phyloP scores from a whole-genome alignment of 2,329 filamentous ascomycete genomes.

The Paecilomyces variotii region DNA sequence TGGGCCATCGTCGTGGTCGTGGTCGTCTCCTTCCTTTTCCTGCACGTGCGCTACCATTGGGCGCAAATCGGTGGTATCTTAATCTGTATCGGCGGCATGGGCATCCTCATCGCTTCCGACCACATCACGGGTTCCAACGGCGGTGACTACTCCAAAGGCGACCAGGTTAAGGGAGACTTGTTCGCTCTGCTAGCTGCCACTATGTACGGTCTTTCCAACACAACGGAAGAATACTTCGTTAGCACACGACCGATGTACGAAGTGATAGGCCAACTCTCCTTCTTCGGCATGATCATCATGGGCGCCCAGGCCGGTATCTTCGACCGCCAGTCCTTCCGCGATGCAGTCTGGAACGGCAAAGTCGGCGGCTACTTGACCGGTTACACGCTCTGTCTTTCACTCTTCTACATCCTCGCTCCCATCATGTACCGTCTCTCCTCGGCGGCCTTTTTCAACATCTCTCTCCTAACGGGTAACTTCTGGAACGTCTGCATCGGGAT shows the following conservation, averaged over 20 bases:
- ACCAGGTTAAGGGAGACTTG: constrained; percentile 82
- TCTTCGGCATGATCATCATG: constrained; percentile 86
- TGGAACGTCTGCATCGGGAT: constrained; percentile 94
- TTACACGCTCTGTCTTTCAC: constrained; percentile 71
- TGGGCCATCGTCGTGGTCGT: constrained; percentile 96
- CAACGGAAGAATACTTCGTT: constrained; percentile 91
- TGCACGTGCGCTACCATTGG: constrained; percentile 81
- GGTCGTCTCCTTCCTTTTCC: constrained; percentile 68
- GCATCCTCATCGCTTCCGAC: constrained; percentile 77
- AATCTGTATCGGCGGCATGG: constrained; percentile 84
- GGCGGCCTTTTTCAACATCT: constrained; percentile 96
- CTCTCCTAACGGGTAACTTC: constrained; percentile 86
- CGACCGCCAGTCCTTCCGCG: constrained; percentile 64
- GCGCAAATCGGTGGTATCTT: constrained; percentile 82
- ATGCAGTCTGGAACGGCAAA: constrained; percentile 56
- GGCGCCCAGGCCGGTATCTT: constrained; percentile 87
- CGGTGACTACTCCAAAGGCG: constrained; percentile 47
- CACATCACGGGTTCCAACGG: constrained; percentile 69
- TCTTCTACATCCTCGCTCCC: constrained; percentile 85
- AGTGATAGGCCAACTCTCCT: constrained; percentile 80
- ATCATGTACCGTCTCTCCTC: constrained; percentile 81
- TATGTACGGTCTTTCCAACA: constrained; percentile 84
- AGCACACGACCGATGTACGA: constrained; percentile 81
- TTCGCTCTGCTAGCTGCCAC: constrained; percentile 85
- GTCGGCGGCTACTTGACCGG: constrained; percentile 80